A percentile compares a stretch with the other conserved stretches of the same genome.
phyloP scores from a whole-genome alignment of 2,329 filamentous ascomycete species.

The Aspergillus cejpii region DNA sequence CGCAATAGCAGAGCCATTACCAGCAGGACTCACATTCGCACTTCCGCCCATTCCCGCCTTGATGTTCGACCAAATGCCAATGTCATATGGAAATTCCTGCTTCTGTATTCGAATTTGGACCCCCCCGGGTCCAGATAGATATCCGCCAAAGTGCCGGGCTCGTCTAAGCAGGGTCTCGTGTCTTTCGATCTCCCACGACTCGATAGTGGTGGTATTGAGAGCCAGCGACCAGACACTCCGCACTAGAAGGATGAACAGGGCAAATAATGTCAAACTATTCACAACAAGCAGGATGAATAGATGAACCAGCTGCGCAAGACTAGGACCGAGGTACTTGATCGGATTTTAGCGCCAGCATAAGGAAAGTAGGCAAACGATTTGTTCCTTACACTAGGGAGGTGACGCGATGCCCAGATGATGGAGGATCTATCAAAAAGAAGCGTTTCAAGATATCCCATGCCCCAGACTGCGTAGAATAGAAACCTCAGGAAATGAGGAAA shows the following conservation, averaged over 20 bases:
- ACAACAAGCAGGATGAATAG: constrained; percentile 49
- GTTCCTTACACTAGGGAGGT: constrained; percentile 51
- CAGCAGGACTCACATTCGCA: constrained; percentile 35
- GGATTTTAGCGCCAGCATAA: background rate
- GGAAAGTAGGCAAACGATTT: background rate
- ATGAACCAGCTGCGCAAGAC: constrained; percentile 46
- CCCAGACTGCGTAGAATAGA: constrained; percentile 52
- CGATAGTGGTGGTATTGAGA: constrained; percentile 58
- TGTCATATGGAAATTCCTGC: constrained; percentile 61
- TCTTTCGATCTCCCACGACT: constrained; percentile 54
- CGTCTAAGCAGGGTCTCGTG: constrained; percentile 43
- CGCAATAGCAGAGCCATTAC: background rate
- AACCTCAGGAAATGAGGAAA: constrained; percentile 61
- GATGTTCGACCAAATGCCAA: constrained; percentile 56
- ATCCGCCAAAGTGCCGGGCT: constrained; percentile 49
- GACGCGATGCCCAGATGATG: constrained; percentile 50
- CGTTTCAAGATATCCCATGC: constrained; percentile 52
- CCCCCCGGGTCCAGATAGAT: constrained; percentile 53
- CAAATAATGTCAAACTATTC: constrained; percentile 54
- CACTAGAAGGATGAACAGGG: constrained; percentile 49
- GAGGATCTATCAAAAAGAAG: constrained; percentile 48
- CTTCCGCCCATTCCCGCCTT: constrained; percentile 53
- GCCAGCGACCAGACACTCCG: constrained; percentile 51
- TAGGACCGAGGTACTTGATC: constrained; percentile 53
- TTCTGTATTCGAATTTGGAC: constrained; percentile 47